Conservation (phyloP, 2,329 filamentous ascomycete genomes). For the Aspergillus candidus region DNA sequence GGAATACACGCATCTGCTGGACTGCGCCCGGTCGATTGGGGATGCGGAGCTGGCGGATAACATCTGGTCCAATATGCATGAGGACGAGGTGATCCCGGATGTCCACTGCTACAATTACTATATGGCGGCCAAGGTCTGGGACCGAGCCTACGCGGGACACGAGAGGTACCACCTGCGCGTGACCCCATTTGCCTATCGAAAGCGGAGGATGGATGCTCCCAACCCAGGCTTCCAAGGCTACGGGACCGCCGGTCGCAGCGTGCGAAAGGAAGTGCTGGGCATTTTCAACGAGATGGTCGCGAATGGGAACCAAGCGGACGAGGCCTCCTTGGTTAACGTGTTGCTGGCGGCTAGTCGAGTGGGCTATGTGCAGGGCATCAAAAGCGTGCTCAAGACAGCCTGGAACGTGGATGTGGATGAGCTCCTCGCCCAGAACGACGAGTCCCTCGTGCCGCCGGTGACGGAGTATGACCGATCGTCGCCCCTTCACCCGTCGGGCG, state of each 20-base stretch:
- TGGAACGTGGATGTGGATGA: conserved; percentile 50
- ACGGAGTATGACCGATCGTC: conserved; percentile 43
- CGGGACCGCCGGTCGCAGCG: conserved; percentile 25
- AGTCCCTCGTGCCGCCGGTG: conserved; percentile 28
- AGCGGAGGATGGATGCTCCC: conserved; percentile 17
- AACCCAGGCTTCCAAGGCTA: conserved; percentile 26
- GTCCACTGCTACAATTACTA: conserved; percentile 51
- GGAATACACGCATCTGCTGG: conserved; percentile 51
- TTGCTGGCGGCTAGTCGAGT: conserved; percentile 50
- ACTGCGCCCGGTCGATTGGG: conserved; percentile 46
- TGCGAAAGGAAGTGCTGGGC: conserved; percentile 30
- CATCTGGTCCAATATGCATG: conserved; percentile 44
- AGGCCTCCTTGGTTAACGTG: conserved; percentile 49
- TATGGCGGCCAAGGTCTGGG: conserved; percentile 47
- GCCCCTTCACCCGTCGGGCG: conserved; percentile 52
- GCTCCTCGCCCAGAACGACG: conserved; percentile 31
- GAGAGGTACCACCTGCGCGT: conserved; percentile 37
- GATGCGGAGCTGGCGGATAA: conserved; percentile 38
- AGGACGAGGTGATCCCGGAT: conserved; percentile 39
- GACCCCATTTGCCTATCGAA: conserved; percentile 25
- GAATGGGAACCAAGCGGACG: conserved; percentile 41
- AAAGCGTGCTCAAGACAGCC: conserved; percentile 44
- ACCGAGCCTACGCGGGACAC: conserved; percentile 34
- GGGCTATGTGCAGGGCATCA: conserved; percentile 44
- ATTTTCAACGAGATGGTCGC: conserved; percentile 47